Evolutionary conservation across 2,329 filamentous ascomycete genomes (phyloP).

Genomic region (Hypomyces perniciosus): DNA sequence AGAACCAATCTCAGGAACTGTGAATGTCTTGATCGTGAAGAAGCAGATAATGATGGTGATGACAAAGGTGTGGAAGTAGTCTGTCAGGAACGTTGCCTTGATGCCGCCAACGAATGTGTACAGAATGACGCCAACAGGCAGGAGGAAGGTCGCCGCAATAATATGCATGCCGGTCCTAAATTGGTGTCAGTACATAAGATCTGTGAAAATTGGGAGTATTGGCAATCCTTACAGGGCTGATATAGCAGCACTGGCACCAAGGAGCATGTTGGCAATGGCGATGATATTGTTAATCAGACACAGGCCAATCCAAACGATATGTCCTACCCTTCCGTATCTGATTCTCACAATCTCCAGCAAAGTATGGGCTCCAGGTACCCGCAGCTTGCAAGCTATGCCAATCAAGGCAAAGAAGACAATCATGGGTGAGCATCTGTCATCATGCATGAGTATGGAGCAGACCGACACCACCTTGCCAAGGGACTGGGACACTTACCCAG

Average conservation of each 20-base stretch:
- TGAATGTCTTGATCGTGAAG: conserved; percentile 41
- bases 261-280: conserved; percentile 47
- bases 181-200: conserved; percentile 2
- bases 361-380: conserved; percentile 49
- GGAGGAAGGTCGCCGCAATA: conserved; percentile 42
- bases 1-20: conserved; percentile 41
- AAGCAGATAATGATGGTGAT: conserved; percentile 48
- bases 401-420: conserved; percentile 49
- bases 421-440: conserved; percentile 40
- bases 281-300: conserved; percentile 51
- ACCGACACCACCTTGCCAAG: background rate
- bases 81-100: conserved; percentile 40
- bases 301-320: conserved; percentile 46
- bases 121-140: conserved; percentile 32
- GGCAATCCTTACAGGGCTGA: conserved; percentile 25
- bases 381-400: conserved; percentile 45
- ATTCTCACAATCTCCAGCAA: conserved; percentile 48
- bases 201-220: too few species aligned
- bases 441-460: background rate
- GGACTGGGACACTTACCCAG: conserved; percentile 29
- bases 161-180: conserved; percentile 42
- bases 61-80: conserved; percentile 49
- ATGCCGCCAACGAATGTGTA: conserved; percentile 37
- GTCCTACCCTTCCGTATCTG: conserved; percentile 41
- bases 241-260: conserved; percentile 32